Evolutionary conservation across 1,284 basidiomycete genomes (phyloP).

Genomic region (Bjerkandera adusta): DNA sequence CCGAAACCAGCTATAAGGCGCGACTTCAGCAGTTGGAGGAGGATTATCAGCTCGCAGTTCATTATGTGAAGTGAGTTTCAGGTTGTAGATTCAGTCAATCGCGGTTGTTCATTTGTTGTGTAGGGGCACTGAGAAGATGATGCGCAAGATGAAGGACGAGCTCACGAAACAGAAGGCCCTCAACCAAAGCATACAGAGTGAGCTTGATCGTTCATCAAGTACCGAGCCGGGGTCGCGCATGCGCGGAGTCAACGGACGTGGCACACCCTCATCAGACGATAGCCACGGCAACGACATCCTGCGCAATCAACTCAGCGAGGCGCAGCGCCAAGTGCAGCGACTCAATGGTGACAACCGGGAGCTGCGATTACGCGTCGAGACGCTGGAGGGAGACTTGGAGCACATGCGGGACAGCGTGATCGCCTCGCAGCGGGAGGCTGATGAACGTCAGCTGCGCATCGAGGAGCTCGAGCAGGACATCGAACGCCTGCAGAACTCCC

Average conservation of each 20-base stretch:
- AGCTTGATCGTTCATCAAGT: slow-evolving; percentile 74
- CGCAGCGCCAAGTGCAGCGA: slow-evolving; percentile 71
- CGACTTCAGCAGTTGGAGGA: slow-evolving; percentile 86
- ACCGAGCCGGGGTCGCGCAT: slow-evolving; percentile 55
- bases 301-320: slow-evolving; percentile 65
- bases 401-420: slow-evolving; percentile 72
- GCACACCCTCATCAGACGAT: slow-evolving; percentile 75
- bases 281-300: slow-evolving; percentile 59
- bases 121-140: slow-evolving; percentile 98
- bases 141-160: slow-evolving; percentile 95
- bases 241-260: slow-evolving; percentile 72
- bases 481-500: slow-evolving; percentile 72
- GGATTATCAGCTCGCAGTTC: slow-evolving; percentile 92
- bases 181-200: slow-evolving; percentile 76
- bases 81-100: slow-evolving; percentile 17
- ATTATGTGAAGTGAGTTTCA: slow-evolving; percentile 82
- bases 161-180: slow-evolving; percentile 84
- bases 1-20: slow-evolving; percentile 73
- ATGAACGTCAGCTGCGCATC: slow-evolving; percentile 70
- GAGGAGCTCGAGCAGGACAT: slow-evolving; percentile 81
- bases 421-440: slow-evolving; percentile 71
- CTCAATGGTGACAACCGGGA: slow-evolving; percentile 74
- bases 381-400: slow-evolving; percentile 73
- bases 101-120: slow-evolving; percentile 27
- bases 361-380: slow-evolving; percentile 70